Conservation (phyloP, 768 basidiomycete species). For the Inosperma sp. region DNA sequence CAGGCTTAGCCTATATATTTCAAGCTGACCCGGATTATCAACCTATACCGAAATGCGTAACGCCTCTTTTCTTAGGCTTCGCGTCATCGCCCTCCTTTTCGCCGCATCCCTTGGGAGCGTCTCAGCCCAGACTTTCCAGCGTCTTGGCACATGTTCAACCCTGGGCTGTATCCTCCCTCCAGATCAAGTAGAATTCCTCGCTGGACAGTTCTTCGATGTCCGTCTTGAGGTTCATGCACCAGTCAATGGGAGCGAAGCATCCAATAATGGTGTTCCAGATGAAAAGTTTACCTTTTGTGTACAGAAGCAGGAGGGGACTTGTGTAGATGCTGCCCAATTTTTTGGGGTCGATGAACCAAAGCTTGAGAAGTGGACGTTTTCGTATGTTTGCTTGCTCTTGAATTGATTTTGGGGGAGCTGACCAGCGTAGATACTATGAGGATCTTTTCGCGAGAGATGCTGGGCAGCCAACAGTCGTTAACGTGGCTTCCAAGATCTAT, state of each 20-base stretch:
- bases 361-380: constrained; percentile 40
- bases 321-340: constrained; percentile 33
- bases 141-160: constrained; percentile 39
- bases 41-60: too few species aligned
- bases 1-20: too few species aligned
- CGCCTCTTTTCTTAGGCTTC: not conserved
- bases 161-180: constrained; percentile 42
- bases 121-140: constrained; percentile 37
- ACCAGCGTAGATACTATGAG: constrained; percentile 35
- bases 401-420: not conserved
- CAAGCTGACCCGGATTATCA: too few species aligned
- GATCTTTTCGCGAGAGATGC: constrained; percentile 42
- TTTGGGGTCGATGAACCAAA: constrained; percentile 28
- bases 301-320: constrained; percentile 29
- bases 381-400: constrained; percentile 22
- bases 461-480: constrained; percentile 29
- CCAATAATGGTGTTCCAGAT: constrained; percentile 32
- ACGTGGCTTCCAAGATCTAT: constrained; percentile 41
- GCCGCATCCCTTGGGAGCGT: constrained; percentile 16
- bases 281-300: constrained; percentile 39
- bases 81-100: constrained; percentile 16
- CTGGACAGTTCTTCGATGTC: constrained; percentile 41
- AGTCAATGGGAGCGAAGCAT: constrained; percentile 36
- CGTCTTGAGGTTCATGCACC: constrained; percentile 42
- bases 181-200: constrained; percentile 41